Conservation (phyloP, 371 early-diverging fungal genomes). For the Syncephalastrum sp. region DNA sequence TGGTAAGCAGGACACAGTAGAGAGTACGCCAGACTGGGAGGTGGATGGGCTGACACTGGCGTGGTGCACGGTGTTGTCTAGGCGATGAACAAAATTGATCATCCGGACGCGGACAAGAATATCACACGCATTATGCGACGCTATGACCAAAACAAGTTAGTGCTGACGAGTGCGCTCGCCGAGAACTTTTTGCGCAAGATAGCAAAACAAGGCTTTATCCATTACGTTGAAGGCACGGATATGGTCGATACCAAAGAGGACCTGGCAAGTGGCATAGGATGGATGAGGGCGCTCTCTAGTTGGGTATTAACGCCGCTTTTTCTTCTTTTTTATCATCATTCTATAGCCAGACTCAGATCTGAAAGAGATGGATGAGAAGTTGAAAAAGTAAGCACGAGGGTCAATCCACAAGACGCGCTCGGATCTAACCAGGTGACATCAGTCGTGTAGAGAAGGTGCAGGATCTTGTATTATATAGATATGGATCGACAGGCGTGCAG, state of each 20-base stretch:
- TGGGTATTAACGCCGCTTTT: no score
- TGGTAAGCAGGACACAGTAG: slow-evolving; percentile 19
- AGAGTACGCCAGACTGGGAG: not conserved
- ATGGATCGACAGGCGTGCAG: slow-evolving; percentile 76
- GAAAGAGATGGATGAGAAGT: slow-evolving; percentile 64
- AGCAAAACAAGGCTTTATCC: slow-evolving; percentile 64
- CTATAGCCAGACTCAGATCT: slow-evolving; percentile 48
- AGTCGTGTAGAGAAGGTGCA: slow-evolving; percentile 75
- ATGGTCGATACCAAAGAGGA: slow-evolving; percentile 60
- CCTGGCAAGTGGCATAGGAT: slow-evolving; percentile 20
- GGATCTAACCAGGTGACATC: no score
- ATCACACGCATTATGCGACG: slow-evolving; percentile 71
- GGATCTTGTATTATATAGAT: slow-evolving; percentile 78
- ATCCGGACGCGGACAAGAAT: slow-evolving; percentile 78
- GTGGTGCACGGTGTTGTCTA: not conserved
- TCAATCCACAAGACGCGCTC: not conserved
- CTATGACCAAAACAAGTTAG: slow-evolving; percentile 64
- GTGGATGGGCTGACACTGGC: not conserved
- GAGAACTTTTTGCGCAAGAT: slow-evolving; percentile 75
- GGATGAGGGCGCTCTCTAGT: no score
- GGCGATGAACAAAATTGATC: slow-evolving; percentile 82
- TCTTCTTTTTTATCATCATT: no score
- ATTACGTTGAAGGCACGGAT: slow-evolving; percentile 69
- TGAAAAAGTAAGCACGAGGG: slow-evolving; percentile 32
- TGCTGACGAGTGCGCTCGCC: slow-evolving; percentile 74